Evolutionary conservation across 441 rosid genomes (phyloP).

Genomic region (Hura crepitans): DNA sequence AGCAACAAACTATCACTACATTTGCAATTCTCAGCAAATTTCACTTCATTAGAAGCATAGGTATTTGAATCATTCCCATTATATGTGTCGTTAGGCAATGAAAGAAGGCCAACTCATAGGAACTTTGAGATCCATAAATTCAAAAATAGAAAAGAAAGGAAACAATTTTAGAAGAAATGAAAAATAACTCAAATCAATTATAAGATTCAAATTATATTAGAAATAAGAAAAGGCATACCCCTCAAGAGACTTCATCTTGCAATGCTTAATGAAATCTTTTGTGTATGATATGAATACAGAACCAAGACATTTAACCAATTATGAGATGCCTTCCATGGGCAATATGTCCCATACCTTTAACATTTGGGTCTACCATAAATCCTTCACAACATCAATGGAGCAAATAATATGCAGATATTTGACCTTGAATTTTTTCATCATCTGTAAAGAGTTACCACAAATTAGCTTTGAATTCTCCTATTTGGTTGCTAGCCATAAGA

Average conservation of each 20-base stretch:
- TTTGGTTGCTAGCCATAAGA: constrained; percentile 49
- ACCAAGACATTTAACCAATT: constrained; percentile 31
- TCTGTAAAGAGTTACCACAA: constrained; percentile 28
- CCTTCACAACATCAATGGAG: constrained; percentile 39
- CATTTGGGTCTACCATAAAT: constrained; percentile 30
- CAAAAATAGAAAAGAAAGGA: not conserved
- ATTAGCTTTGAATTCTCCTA: constrained; percentile 25
- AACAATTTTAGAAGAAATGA: not conserved
- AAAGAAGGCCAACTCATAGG: constrained; percentile 39
- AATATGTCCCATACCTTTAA: constrained; percentile 50
- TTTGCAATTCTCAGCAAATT: constrained; percentile 36
- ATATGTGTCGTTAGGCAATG: constrained; percentile 22
- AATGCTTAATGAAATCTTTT: constrained; percentile 33
- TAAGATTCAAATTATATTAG: not conserved
- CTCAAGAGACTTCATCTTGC: constrained; percentile 39
- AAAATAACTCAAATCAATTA: not conserved
- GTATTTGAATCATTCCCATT: constrained; percentile 12
- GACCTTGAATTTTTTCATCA: constrained; percentile 38
- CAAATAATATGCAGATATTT: constrained; percentile 29
- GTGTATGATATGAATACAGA: constrained; percentile 29
- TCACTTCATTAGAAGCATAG: not conserved
- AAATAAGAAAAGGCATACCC: constrained; percentile 36
- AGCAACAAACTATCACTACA: constrained; percentile 40
- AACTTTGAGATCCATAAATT: constrained; percentile 40
- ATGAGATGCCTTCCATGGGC: constrained; percentile 27